Conservation (phyloP, 495 filamentous ascomycete species). For the Lepraria neglecta region DNA sequence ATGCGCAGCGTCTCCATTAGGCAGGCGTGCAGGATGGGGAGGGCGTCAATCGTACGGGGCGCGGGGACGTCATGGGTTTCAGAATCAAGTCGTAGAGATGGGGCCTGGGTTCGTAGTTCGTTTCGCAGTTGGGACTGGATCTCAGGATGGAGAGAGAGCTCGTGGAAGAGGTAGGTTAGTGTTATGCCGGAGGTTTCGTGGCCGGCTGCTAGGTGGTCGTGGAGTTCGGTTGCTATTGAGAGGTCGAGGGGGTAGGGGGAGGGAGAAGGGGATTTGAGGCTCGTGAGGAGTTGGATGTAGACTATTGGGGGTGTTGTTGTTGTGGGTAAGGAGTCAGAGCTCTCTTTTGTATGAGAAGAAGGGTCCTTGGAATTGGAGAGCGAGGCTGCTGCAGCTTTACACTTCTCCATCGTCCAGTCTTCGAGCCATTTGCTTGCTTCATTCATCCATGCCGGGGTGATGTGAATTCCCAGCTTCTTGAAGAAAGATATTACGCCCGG, state of each 20-base stretch:
- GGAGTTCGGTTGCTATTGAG: constrained; percentile 14
- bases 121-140: constrained; percentile 53
- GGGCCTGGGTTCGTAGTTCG: constrained; percentile 53
- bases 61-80: constrained; percentile 38
- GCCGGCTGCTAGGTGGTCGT: constrained; percentile 67
- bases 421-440: constrained; percentile 16
- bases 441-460: constrained; percentile 12
- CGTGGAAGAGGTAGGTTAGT: constrained; percentile 64
- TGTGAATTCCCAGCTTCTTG: constrained; percentile 33
- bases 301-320: constrained; percentile 11
- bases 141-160: constrained; percentile 52
- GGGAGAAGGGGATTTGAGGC: neutral
- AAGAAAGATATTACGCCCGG: constrained; percentile 48
- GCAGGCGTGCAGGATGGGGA: constrained; percentile 68
- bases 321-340: neutral
- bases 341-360: neutral
- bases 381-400: constrained; percentile 1
- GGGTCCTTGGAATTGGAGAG: neutral
- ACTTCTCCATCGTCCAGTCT: constrained; percentile 17
- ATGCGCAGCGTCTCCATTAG: constrained; percentile 70
- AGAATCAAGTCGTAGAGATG: constrained; percentile 30
- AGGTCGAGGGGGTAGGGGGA: constrained; percentile 1
- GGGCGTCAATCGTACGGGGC: constrained; percentile 59
- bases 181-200: constrained; percentile 72
- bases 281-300: constrained; percentile 2